phyloP scores from a whole-genome alignment of 2,329 filamentous ascomycete genomes.

The Paraconiothyrium brasiliense region DNA sequence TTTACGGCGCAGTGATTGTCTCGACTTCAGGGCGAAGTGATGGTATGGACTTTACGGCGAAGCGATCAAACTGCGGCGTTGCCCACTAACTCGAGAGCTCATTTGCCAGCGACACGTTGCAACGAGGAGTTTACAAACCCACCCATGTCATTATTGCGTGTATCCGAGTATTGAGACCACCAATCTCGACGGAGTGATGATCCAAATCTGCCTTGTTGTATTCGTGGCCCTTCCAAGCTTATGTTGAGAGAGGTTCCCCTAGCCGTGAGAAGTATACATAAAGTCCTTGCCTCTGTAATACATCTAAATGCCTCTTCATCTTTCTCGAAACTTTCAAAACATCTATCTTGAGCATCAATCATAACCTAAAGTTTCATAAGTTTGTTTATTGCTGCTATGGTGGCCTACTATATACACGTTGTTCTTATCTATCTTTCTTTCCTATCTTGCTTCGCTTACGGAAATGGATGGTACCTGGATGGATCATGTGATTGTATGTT shows the following conservation, averaged over 20 bases:
- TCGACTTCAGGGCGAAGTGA: too few relatives aligned
- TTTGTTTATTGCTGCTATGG: slow-evolving; percentile 1
- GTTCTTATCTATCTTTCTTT: background rate
- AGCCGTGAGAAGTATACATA: slow-evolving; percentile 1
- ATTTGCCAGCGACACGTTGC: slow-evolving; percentile 1
- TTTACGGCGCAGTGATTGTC: too few relatives aligned
- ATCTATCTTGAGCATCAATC: background rate
- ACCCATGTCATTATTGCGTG: background rate
- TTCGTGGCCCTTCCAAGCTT: background rate
- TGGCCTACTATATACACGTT: background rate
- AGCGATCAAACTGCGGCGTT: slow-evolving; percentile 1
- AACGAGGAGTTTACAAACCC: background rate
- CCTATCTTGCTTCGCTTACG: background rate
- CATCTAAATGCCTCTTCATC: background rate
- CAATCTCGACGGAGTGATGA: background rate
- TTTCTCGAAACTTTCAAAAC: background rate
- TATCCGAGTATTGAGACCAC: background rate
- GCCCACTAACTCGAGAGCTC: background rate
- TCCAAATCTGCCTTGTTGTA: background rate
- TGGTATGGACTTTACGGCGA: background rate
- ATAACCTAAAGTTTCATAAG: background rate
- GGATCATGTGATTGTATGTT: slow-evolving; percentile 1
- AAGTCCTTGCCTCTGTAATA: background rate
- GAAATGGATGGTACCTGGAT: background rate
- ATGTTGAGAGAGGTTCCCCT: background rate